These are phyloP conservation scores for Backusella macrospora DNA, from an alignment of 192 early-diverging fungal genomes.

Conservation along the genomic window DNA sequence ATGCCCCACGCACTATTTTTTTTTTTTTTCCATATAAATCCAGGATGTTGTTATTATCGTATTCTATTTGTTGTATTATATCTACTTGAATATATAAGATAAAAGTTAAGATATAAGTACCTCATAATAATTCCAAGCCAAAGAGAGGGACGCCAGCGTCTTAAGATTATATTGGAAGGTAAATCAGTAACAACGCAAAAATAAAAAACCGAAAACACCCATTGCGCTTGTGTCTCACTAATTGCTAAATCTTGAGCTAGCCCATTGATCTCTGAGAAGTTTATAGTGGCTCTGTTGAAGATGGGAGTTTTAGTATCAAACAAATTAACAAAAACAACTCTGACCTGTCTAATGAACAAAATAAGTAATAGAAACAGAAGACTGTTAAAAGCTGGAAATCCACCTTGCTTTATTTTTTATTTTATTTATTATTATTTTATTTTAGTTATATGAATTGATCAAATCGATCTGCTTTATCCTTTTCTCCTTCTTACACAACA, in stretches of 20 bases:
- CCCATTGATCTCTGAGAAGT: background rate
- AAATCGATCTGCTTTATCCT: background rate
- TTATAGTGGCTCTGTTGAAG: background rate
- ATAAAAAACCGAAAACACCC: conserved; percentile 60
- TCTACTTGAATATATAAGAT: background rate
- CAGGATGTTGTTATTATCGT: too few relatives aligned
- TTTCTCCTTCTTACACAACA: conserved; percentile 8
- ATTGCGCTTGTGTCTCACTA: conserved; percentile 9
- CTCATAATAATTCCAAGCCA: conserved; percentile 22
- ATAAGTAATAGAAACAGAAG: conserved; percentile 1
- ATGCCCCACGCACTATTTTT: conserved; percentile 44
- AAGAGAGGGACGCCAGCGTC: conserved; percentile 25
- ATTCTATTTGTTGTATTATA: too few relatives aligned
- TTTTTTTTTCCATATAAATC: too few relatives aligned
- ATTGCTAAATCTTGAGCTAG: background rate
- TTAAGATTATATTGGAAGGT: conserved; percentile 65
- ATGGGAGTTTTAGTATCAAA: background rate
- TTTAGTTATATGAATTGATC: background rate
- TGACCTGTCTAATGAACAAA: conserved; percentile 14
- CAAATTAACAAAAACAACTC: conserved; percentile 7
- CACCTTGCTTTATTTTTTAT: background rate
- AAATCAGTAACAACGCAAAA: conserved; percentile 60
- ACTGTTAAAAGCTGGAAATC: background rate
- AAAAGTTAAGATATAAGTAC: background rate
- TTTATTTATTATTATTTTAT: background rate